Evolutionary conservation across 2,329 filamentous ascomycete species (phyloP).

Genomic region (Cercospora janseana): DNA sequence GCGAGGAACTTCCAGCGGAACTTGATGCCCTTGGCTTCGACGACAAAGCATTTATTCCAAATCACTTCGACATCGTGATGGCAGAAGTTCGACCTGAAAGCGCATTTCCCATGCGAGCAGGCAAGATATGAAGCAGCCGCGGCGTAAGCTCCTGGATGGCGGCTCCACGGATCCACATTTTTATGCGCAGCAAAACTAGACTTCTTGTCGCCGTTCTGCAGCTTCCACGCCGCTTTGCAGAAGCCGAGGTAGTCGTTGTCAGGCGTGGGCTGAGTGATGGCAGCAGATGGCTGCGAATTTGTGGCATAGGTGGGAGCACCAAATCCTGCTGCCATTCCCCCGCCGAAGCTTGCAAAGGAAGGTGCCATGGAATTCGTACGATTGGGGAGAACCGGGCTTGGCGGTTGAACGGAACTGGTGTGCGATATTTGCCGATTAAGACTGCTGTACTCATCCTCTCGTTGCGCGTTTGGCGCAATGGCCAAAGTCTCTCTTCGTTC

Average conservation of each 20-base stretch:
- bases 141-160: slow-evolving; percentile 27
- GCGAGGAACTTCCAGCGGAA: slow-evolving; percentile 51
- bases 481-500: slow-evolving; percentile 26
- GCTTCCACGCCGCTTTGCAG: slow-evolving; percentile 49
- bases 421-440: slow-evolving; percentile 5
- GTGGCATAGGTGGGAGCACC: background rate
- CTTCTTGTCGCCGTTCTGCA: slow-evolving; percentile 37
- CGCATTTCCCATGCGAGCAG: slow-evolving; percentile 45
- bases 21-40: slow-evolving; percentile 38
- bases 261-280: slow-evolving; percentile 31
- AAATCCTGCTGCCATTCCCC: slow-evolving; percentile 10
- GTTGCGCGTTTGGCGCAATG: slow-evolving; percentile 18
- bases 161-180: slow-evolving; percentile 28
- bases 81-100: slow-evolving; percentile 46
- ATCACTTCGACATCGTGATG: slow-evolving; percentile 30
- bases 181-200: slow-evolving; percentile 34
- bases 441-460: background rate
- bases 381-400: slow-evolving; percentile 22
- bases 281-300: slow-evolving; percentile 17
- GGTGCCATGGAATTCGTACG: slow-evolving; percentile 22
- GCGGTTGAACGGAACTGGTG: slow-evolving; percentile 15
- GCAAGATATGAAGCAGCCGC: slow-evolving; percentile 35
- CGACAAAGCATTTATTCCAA: slow-evolving; percentile 31
- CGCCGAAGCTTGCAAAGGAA: slow-evolving; percentile 10
- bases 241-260: slow-evolving; percentile 41